A percentile compares a stretch with the other conserved stretches of the same genome.
These are phyloP conservation scores for Ophiocordyceps australis DNA, from an alignment of 2,329 filamentous ascomycete species.

Conservation along the genomic window DNA sequence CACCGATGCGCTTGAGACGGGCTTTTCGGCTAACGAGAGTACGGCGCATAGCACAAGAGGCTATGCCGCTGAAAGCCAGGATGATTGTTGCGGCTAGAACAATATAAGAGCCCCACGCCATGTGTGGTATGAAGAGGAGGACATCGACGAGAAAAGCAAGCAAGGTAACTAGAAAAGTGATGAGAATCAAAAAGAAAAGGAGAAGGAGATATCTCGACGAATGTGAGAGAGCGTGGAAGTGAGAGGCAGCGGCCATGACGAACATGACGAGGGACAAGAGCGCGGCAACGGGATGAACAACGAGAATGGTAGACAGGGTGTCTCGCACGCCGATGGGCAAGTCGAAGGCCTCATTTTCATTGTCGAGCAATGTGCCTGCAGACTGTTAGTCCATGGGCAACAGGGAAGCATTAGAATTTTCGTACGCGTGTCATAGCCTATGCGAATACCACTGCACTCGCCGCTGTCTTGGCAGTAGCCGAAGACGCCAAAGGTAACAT, in stretches of 20 bases:
- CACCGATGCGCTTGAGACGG: conserved; percentile 76
- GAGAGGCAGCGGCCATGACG: conserved; percentile 58
- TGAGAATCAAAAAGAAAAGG: conserved; percentile 70
- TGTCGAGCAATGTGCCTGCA: conserved; percentile 8
- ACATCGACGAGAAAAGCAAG: conserved; percentile 88
- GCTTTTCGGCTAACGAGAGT: conserved; percentile 84
- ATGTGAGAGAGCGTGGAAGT: conserved; percentile 76
- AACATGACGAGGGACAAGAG: conserved; percentile 75
- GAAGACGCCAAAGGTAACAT: conserved; percentile 79
- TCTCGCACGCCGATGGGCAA: conserved; percentile 31
- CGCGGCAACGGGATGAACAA: conserved; percentile 84
- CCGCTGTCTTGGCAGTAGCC: conserved; percentile 54
- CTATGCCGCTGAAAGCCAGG: conserved; percentile 62
- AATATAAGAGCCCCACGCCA: conserved; percentile 88
- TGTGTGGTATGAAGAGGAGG: conserved; percentile 80
- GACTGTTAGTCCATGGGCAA: background rate
- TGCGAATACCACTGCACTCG: conserved; percentile 51
- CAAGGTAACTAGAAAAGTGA: conserved; percentile 68
- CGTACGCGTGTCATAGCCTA: conserved; percentile 78
- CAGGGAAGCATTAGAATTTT: conserved; percentile 7
- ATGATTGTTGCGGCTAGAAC: conserved; percentile 79
- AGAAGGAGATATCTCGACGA: conserved; percentile 75
- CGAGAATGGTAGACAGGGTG: conserved; percentile 70
- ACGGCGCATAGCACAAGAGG: conserved; percentile 88
- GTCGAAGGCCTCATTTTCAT: conserved; percentile 30